These are phyloP conservation scores for Hemileia vastatrix DNA, from an alignment of 1,284 basidiomycete species.

Conservation along the genomic window DNA sequence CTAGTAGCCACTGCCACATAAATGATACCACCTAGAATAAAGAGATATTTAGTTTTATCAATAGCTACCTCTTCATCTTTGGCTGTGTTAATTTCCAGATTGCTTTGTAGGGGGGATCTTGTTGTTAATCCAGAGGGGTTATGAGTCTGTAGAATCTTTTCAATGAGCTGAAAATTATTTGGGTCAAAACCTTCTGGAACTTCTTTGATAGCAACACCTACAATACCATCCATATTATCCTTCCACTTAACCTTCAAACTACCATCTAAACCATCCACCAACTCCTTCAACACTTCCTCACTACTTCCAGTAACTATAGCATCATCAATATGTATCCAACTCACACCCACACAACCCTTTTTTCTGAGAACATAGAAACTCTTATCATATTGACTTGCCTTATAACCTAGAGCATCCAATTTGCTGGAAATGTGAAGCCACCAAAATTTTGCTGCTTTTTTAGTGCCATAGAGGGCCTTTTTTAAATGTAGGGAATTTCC, in stretches of 20 bases:
- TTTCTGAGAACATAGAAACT: not conserved
- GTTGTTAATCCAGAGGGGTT: too few species aligned
- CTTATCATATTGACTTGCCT: too few species aligned
- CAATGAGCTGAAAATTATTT: not conserved
- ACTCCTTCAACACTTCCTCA: not conserved
- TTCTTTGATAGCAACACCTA: not conserved
- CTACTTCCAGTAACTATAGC: not conserved
- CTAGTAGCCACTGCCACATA: too few species aligned
- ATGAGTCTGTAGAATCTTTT: not conserved
- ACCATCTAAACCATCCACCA: not conserved
- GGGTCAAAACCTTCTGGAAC: not conserved
- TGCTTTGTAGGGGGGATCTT: too few species aligned
- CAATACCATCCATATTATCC: not conserved
- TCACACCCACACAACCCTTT: too few species aligned
- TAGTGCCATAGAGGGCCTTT: not conserved
- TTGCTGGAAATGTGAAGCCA: not conserved
- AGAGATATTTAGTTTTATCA: too few species aligned
- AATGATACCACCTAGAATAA: too few species aligned
- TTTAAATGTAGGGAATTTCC: too few species aligned
- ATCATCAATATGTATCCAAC: constrained; percentile 1
- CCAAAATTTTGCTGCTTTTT: not conserved
- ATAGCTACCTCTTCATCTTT: too few species aligned
- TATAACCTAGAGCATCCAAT: not conserved
- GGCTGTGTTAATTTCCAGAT: too few species aligned
- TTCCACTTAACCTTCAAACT: not conserved